Conservation (phyloP, 768 basidiomycete species). For the Lactarius hengduanensis region DNA sequence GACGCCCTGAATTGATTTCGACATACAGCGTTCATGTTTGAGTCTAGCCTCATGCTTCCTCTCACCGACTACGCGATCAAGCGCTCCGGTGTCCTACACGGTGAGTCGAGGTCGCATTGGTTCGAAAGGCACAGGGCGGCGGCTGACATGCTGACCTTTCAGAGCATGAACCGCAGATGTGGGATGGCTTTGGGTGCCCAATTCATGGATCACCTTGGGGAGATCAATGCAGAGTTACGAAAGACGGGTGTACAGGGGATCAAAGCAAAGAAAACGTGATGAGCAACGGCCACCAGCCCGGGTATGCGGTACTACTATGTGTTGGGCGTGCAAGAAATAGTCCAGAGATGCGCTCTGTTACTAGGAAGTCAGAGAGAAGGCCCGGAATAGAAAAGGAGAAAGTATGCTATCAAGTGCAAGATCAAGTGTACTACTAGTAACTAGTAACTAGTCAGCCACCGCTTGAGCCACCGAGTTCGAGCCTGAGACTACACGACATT, state of each 20-base stretch:
- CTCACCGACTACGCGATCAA: conserved; percentile 66
- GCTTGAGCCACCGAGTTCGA: no score
- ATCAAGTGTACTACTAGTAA: no score
- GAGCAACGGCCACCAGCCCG: background rate
- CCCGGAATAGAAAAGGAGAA: background rate
- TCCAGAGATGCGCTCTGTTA: background rate
- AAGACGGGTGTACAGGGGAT: background rate
- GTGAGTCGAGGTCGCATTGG: background rate
- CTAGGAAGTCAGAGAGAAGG: background rate
- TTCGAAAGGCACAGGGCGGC: background rate
- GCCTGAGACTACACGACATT: no score
- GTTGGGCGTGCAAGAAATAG: background rate
- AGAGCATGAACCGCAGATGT: background rate
- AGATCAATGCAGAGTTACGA: background rate
- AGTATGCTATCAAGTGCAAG: no score
- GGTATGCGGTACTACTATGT: background rate
- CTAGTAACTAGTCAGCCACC: no score
- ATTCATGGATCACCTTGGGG: background rate
- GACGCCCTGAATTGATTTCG: background rate
- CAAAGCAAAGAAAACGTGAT: background rate
- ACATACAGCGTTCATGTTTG: conserved; percentile 58
- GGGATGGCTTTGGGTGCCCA: background rate
- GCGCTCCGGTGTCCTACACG: conserved; percentile 55
- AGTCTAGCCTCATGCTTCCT: conserved; percentile 59
- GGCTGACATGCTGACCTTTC: background rate